Evolutionary conservation across 2,329 filamentous ascomycete species (phyloP).

Genomic region (Periglandula ipomoeae): DNA sequence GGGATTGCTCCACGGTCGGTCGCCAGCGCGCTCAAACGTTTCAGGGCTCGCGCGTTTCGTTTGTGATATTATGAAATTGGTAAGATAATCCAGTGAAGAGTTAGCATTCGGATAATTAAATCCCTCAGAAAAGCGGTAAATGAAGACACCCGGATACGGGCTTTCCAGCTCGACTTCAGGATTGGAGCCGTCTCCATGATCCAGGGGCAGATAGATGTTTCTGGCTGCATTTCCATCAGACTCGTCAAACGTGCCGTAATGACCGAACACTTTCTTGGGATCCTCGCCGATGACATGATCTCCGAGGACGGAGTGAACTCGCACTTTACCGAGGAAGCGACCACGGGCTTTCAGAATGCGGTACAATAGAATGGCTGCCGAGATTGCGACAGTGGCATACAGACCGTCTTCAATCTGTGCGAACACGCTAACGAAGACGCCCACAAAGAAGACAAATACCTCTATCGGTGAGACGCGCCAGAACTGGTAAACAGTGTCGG

Average conservation of each 20-base stretch:
- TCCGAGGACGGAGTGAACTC: slow-evolving; percentile 70
- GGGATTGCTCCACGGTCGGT: slow-evolving; percentile 93
- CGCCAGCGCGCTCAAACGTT: slow-evolving; percentile 55
- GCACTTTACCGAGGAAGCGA: slow-evolving; percentile 60
- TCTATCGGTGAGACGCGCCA: slow-evolving; percentile 90
- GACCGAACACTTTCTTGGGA: slow-evolving; percentile 32
- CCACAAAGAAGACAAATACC: slow-evolving; percentile 84
- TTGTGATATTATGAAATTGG: slow-evolving; percentile 54
- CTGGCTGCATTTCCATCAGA: slow-evolving; percentile 44
- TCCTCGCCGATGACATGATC: slow-evolving; percentile 64
- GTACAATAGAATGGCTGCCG: slow-evolving; percentile 70
- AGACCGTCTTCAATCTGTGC: slow-evolving; percentile 84
- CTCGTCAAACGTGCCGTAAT: slow-evolving; percentile 49
- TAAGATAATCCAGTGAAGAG: slow-evolving; percentile 74
- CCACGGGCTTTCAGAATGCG: slow-evolving; percentile 76
- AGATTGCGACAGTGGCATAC: slow-evolving; percentile 74
- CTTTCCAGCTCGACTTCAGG: slow-evolving; percentile 69
- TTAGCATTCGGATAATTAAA: slow-evolving; percentile 96
- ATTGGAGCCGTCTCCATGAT: slow-evolving; percentile 85
- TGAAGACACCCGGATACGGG: slow-evolving; percentile 88
- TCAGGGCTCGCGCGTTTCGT: slow-evolving; percentile 70
- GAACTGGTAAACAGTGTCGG: slow-evolving; percentile 88
- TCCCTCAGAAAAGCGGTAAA: slow-evolving; percentile 88
- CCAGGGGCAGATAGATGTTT: slow-evolving; percentile 79
- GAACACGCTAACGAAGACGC: slow-evolving; percentile 86